Evolutionary conservation across 176 grass and related monocot genomes (phyloP), one percentile per base, ranked within the genome.

Genomic region (Dendrocalamus sinicus): DNA sequence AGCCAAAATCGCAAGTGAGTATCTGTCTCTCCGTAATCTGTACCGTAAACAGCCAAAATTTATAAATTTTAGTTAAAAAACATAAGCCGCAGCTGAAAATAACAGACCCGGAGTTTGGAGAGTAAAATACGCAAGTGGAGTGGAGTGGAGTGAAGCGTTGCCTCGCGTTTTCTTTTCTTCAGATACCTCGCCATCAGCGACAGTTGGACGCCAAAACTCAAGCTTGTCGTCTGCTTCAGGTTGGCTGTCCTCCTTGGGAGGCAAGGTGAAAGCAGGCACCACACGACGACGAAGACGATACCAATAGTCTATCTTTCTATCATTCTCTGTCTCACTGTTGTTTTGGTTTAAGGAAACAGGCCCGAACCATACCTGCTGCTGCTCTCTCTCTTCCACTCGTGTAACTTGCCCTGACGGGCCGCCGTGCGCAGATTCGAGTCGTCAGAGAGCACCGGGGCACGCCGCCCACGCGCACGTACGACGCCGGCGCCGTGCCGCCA

Each of bases 71-170:
- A 30, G 1, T 2, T 1, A 30, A 30, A 30, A 30, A 1, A 1
- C 1, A 30, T 30, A 30, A 30, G 2, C 30, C 30, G 30, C 30
- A 30, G 30, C 30, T 1, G 30, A 30, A 30, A 30, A 30, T 1
- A 30, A 30, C 2, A 30, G 30, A 1, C 30, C 30, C 3, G 30
- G 30, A 32, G 30, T 4, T 26, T 62, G 41, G 69, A 64, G 54
- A 54, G 63, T 37, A 20, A 24, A 86, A 16, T 63, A 64, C 88
- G 83, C 77, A 45, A 86, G 32, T 6, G 12, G 32, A 52, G 30
- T 30, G 68, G 54, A 45, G 32, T 9, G 19, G 19, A 17, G 52
- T 0, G 6, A 17, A 8, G 53, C 12, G 13, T 65, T 7, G 62
- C 37, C 75, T 44, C 37, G 39, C 22, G 8, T 78, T 24, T 78